These are phyloP conservation scores for Ramaria sp. DNA, from an alignment of 768 basidiomycete genomes.

Conservation along the genomic window DNA sequence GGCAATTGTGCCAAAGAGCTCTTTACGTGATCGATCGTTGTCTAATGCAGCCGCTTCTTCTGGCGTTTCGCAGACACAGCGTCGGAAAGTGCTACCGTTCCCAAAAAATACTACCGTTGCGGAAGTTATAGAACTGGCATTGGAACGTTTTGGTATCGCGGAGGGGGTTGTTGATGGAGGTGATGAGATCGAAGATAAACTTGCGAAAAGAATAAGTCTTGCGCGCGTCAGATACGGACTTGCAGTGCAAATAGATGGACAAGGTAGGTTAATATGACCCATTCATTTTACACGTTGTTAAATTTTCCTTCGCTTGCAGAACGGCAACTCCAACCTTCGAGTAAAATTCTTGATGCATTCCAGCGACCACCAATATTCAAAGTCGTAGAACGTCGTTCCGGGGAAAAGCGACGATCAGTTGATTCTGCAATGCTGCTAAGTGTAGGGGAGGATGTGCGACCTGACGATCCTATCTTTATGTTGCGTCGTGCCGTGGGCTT, in stretches of 20 bases:
- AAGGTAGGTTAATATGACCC: conserved; percentile 53
- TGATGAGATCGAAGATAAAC: conserved; percentile 94
- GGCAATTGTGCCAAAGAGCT: conserved; percentile 82
- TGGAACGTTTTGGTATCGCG: conserved; percentile 89
- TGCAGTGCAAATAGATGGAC: conserved; percentile 41
- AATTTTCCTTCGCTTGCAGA: conserved; percentile 28
- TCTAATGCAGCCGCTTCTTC: conserved; percentile 33
- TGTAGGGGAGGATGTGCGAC: conserved; percentile 56
- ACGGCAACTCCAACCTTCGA: conserved; percentile 65
- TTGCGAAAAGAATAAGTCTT: conserved; percentile 67
- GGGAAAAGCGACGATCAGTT: conserved; percentile 74
- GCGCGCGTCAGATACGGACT: conserved; percentile 78
- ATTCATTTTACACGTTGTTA: too few relatives aligned
- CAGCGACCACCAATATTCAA: conserved; percentile 62
- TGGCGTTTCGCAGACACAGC: conserved; percentile 44
- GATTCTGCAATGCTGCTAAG: conserved; percentile 71
- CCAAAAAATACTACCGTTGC: conserved; percentile 94
- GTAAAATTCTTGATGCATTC: conserved; percentile 79
- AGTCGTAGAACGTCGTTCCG: conserved; percentile 45
- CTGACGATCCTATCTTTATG: conserved; percentile 83
- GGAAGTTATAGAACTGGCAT: conserved; percentile 85
- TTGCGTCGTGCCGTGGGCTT: conserved; percentile 75
- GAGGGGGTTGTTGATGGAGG: conserved; percentile 99
- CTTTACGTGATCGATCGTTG: conserved; percentile 45
- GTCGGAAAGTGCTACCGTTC: conserved; percentile 81